Evolutionary conservation across 2,329 filamentous ascomycete genomes (phyloP).

Genomic region (Colletotrichum graminicola): DNA sequence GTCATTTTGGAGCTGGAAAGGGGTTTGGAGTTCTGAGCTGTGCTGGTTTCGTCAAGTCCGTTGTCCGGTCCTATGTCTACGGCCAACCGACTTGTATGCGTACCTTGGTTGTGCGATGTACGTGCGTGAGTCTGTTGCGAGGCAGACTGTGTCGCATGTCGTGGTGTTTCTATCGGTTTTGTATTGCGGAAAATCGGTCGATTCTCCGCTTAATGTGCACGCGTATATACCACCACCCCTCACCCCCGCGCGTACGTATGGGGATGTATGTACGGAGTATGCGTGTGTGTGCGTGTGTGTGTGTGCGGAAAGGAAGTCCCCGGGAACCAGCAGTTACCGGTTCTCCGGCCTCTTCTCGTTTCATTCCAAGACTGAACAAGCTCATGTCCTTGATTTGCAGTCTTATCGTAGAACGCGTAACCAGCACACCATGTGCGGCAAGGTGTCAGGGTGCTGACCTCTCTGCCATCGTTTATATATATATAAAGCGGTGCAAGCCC

Average conservation of each 20-base stretch:
- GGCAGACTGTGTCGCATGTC: not conserved
- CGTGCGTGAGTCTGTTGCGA: not conserved
- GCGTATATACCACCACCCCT: not conserved
- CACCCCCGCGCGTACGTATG: not conserved
- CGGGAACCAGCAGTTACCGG: not conserved
- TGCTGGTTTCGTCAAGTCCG: not conserved
- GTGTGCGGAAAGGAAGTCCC: not conserved
- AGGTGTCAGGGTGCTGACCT: not conserved
- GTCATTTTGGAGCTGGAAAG: slow-evolving; percentile 4
- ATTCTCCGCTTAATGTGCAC: not conserved
- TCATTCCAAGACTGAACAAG: not conserved
- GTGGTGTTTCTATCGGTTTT: slow-evolving; percentile 6
- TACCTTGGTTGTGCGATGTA: not conserved
- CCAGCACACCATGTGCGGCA: not conserved
- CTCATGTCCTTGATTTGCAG: not conserved
- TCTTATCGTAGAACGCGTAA: not conserved
- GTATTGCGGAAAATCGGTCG: slow-evolving; percentile 22
- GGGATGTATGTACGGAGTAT: not conserved
- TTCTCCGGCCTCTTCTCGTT: not conserved
- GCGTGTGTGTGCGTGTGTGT: not conserved
- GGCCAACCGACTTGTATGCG: too few relatives aligned
- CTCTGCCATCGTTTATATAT: not conserved
- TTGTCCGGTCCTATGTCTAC: too few relatives aligned
- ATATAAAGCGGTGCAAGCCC: not conserved
- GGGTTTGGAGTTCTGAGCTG: not conserved